These are phyloP conservation scores for Poa pratensis DNA, from an alignment of 176 grass and related monocot genomes.

Conservation along the genomic window DNA sequence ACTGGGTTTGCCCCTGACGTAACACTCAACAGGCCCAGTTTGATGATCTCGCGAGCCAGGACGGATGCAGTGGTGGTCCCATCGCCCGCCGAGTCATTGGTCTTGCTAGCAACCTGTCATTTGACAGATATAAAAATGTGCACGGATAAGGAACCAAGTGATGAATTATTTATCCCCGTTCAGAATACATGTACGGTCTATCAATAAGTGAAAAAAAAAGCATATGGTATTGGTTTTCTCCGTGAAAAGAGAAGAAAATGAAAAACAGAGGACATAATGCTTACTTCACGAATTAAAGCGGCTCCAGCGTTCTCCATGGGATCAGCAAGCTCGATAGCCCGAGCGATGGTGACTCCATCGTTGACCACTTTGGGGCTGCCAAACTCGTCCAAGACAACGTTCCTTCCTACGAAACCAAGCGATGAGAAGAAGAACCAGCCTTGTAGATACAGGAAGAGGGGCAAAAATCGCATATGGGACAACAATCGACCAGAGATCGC, in stretches of 20 bases:
- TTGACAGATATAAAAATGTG: background rate
- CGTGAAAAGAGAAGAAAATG: background rate
- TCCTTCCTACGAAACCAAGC: conserved; percentile 60
- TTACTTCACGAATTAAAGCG: conserved; percentile 84
- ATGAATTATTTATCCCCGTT: no score
- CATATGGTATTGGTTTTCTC: background rate
- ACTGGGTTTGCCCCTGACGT: conserved; percentile 93
- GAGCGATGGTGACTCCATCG: conserved; percentile 88
- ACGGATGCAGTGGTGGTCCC: conserved; percentile 91
- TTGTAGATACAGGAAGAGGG: no score
- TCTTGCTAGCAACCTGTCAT: conserved; percentile 93
- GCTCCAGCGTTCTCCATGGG: conserved; percentile 95
- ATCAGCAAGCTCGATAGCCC: conserved; percentile 89
- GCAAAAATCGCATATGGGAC: background rate
- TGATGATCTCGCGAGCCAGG: conserved; percentile 90
- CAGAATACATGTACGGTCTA: no score
- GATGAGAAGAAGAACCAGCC: background rate
- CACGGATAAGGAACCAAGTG: background rate
- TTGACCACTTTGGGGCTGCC: conserved; percentile 90
- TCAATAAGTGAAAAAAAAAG: no score
- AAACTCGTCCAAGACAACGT: conserved; percentile 94
- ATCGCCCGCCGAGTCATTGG: conserved; percentile 87
- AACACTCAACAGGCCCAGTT: conserved; percentile 75
- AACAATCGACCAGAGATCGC: background rate
- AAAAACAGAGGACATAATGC: background rate